These are phyloP conservation scores for Zelopaecilomyces penicillatus DNA, from an alignment of 2,329 filamentous ascomycete species.

Conservation along the genomic window DNA sequence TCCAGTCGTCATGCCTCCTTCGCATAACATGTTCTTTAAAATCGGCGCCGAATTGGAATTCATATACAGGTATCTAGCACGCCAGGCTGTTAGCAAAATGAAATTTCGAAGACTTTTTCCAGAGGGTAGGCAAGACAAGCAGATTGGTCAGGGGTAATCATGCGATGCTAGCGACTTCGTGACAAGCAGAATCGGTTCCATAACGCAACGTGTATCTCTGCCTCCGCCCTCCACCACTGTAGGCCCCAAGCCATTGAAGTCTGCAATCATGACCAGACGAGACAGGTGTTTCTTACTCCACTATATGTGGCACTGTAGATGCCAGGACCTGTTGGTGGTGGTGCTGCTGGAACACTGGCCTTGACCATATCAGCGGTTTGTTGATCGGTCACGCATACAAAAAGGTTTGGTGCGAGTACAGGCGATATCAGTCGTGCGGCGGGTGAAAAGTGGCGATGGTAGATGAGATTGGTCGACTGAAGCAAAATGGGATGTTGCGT, in stretches of 20 bases:
- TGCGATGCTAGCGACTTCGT: too few species aligned
- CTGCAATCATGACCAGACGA: not conserved
- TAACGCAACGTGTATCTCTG: too few species aligned
- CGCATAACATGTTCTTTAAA: slow-evolving; percentile 88
- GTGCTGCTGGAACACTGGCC: slow-evolving; percentile 23
- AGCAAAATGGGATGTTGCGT: too few species aligned
- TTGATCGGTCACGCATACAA: not conserved
- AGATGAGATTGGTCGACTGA: too few species aligned
- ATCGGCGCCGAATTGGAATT: slow-evolving; percentile 77
- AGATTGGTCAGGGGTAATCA: not conserved
- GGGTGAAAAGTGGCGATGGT: too few species aligned
- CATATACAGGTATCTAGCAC: slow-evolving; percentile 81
- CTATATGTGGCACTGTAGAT: slow-evolving; percentile 64
- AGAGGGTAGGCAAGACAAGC: not conserved
- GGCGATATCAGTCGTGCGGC: too few species aligned
- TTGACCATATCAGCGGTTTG: slow-evolving; percentile 38
- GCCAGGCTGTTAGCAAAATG: slow-evolving; percentile 1
- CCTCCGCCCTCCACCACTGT: not conserved
- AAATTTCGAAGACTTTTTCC: not conserved
- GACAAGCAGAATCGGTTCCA: too few species aligned
- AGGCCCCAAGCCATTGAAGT: not conserved
- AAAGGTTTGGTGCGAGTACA: too few species aligned
- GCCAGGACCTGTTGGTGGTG: slow-evolving; percentile 31
- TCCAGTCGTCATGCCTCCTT: slow-evolving; percentile 86
- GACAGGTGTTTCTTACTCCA: slow-evolving; percentile 40